Evolutionary conservation across 2,329 filamentous ascomycete genomes (phyloP).

Genomic region (Aspergillus oerlinghausenensis): DNA sequence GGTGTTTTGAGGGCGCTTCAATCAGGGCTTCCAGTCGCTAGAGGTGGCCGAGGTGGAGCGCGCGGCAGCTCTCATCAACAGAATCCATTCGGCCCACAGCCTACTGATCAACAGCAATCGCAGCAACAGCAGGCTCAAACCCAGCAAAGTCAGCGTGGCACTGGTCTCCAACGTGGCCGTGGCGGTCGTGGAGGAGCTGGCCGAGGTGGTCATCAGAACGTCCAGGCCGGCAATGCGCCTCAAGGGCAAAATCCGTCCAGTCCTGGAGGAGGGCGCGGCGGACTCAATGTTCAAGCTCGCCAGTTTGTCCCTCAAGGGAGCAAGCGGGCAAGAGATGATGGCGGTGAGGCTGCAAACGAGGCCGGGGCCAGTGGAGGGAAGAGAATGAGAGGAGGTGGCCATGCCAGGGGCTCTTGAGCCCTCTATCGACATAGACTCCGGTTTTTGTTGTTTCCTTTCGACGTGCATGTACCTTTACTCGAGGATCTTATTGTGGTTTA

Average conservation of each 20-base stretch:
- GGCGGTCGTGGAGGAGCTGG: constrained; percentile 37
- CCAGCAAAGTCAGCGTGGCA: constrained; percentile 31
- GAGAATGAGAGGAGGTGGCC: constrained; percentile 43
- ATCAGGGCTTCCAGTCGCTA: constrained; percentile 43
- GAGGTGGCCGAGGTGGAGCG: constrained; percentile 38
- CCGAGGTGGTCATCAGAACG: constrained; percentile 39
- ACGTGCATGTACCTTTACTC: constrained; percentile 7
- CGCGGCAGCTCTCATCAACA: constrained; percentile 33
- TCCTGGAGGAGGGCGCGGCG: constrained; percentile 32
- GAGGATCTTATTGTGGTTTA: not conserved
- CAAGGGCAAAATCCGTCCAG: constrained; percentile 26
- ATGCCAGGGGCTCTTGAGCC: constrained; percentile 25
- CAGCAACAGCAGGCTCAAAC: constrained; percentile 26
- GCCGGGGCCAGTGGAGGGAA: constrained; percentile 40
- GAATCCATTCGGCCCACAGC: constrained; percentile 23
- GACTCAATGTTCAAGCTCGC: constrained; percentile 46
- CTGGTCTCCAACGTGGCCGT: constrained; percentile 41
- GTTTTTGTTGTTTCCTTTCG: not conserved
- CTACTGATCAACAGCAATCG: constrained; percentile 19
- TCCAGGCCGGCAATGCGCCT: constrained; percentile 33
- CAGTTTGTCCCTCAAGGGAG: constrained; percentile 56
- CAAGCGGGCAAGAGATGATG: constrained; percentile 54
- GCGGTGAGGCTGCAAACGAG: constrained; percentile 34
- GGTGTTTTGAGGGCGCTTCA: constrained; percentile 41
- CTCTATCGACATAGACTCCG: not conserved